These are phyloP conservation scores for Hypoxylon sp. DNA, from an alignment of 2,329 filamentous ascomycete genomes.

Conservation along the genomic window DNA sequence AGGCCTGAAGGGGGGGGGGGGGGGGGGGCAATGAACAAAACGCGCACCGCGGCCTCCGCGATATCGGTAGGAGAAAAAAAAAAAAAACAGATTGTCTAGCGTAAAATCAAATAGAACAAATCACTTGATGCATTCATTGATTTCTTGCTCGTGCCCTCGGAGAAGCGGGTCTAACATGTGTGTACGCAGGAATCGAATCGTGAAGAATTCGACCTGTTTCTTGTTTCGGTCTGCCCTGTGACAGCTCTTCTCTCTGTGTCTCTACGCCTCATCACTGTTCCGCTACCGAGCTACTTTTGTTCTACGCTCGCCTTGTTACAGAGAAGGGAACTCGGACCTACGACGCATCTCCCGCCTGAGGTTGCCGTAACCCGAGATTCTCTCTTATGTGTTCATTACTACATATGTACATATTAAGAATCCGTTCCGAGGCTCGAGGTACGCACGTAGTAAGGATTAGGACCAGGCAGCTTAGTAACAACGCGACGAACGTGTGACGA, in stretches of 20 bases:
- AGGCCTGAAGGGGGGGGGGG: too few relatives aligned
- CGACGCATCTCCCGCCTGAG: constrained; percentile 30
- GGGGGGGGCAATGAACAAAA: too few relatives aligned
- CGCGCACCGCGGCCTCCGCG: constrained; percentile 18
- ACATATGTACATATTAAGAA: too few relatives aligned
- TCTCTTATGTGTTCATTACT: neutral
- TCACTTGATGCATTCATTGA: too few relatives aligned
- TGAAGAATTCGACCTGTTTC: constrained; percentile 5
- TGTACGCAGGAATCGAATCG: constrained; percentile 21
- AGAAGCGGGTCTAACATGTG: constrained; percentile 26
- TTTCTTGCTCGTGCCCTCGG: constrained; percentile 7
- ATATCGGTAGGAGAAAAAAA: constrained; percentile 25
- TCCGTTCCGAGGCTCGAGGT: too few relatives aligned
- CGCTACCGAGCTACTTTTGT: neutral
- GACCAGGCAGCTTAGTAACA: neutral
- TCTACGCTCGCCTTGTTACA: neutral
- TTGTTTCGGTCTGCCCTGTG: too few relatives aligned
- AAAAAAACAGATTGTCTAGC: too few relatives aligned
- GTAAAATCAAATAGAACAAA: too few relatives aligned
- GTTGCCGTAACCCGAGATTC: constrained; percentile 26
- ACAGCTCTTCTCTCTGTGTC: too few relatives aligned
- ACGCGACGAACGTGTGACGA: too few relatives aligned
- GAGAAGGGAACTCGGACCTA: constrained; percentile 15
- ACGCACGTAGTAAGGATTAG: neutral
- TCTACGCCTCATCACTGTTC: neutral